A percentile compares a stretch with the other conserved stretches of the same genome.
phyloP scores from a whole-genome alignment of 2,329 filamentous ascomycete genomes.

The Alternaria conjuncta region DNA sequence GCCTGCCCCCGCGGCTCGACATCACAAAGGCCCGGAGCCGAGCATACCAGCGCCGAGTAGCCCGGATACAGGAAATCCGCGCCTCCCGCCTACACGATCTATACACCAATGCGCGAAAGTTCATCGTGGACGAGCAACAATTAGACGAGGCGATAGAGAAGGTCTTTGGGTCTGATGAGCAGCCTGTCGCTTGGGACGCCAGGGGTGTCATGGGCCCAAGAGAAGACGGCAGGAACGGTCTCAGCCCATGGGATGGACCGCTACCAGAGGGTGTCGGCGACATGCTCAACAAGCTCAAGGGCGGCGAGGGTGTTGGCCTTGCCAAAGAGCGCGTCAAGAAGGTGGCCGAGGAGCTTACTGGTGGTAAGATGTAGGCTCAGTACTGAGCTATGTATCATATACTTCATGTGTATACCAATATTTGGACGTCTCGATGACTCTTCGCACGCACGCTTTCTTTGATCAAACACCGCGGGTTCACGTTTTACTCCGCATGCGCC shows the following conservation, averaged over 20 bases:
- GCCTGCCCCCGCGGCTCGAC: slow-evolving; percentile 30
- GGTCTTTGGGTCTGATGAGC: slow-evolving; percentile 71
- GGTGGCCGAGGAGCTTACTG: slow-evolving; percentile 71
- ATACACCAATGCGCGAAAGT: slow-evolving; percentile 85
- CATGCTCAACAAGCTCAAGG: slow-evolving; percentile 44
- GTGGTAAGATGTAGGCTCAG: slow-evolving; percentile 61
- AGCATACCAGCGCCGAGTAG: slow-evolving; percentile 52
- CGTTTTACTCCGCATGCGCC: not conserved
- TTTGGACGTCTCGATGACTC: not conserved
- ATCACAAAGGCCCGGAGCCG: slow-evolving; percentile 39
- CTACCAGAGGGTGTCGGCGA: slow-evolving; percentile 43
- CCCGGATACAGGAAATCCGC: slow-evolving; percentile 64
- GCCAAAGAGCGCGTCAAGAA: slow-evolving; percentile 66
- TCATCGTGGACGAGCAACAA: slow-evolving; percentile 83
- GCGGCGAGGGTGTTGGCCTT: slow-evolving; percentile 49
- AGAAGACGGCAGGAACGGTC: slow-evolving; percentile 28
- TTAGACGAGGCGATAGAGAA: slow-evolving; percentile 75
- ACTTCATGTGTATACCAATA: not conserved
- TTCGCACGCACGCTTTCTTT: not conserved
- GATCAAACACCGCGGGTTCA: not conserved
- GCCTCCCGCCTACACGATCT: slow-evolving; percentile 80
- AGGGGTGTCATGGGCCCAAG: slow-evolving; percentile 28
- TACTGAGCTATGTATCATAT: not conserved
- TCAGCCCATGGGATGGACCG: slow-evolving; percentile 41
- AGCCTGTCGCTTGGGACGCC: slow-evolving; percentile 50